Evolutionary conservation across 768 basidiomycete genomes (phyloP), one percentile per base, ranked within the genome.

Genomic region (Neoboletus subvelutipes): DNA sequence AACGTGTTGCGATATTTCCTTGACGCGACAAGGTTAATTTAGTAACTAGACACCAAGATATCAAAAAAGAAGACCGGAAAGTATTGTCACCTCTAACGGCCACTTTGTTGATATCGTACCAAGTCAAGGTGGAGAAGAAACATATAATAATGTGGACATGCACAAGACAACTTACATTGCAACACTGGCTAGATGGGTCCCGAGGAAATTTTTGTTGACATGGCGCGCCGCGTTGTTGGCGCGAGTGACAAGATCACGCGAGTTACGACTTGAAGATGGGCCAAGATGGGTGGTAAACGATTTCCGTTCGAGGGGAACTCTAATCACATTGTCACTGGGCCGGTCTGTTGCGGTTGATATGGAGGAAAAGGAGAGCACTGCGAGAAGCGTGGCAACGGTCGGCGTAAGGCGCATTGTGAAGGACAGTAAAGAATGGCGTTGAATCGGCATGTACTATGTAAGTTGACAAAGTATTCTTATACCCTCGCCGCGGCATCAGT

Each of bases 1-100:
- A 82, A 76, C 17, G 78, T 76, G n/a, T 63, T 65, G 20, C 64
- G 60, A 47, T 79, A 64, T 73, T 83, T 83, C 40, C 81, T 81
- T 58, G 34, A 37, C 5, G 12, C 40, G 15, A 45, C 24, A 31
- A 28, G 11, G 52, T 63, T 20, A 58, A 24, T 39, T 56, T 20
- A 24, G 18, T 6, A 12, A 18, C 22, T 9, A 31, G 26, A 36
- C 36, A 52, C n/a, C 15, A 28, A 34, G 45, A 51, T 22, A 13
- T 39, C n/a, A 13, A 50, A 39, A 49, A 20, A 31, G 7, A 41
- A 22, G n/a, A 31, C 22, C 13, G 6, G 10, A 15, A 12, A 12
- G 3, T 12, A 24, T 15, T 13, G 39, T 6, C 22, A 20, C 31
- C 13, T 22, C 29, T 26, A 39, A 18, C 24, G 2, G 26, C 10